Evolutionary conservation across 1,284 basidiomycete genomes (phyloP).

Genomic region (Fereydounia khargensis): DNA sequence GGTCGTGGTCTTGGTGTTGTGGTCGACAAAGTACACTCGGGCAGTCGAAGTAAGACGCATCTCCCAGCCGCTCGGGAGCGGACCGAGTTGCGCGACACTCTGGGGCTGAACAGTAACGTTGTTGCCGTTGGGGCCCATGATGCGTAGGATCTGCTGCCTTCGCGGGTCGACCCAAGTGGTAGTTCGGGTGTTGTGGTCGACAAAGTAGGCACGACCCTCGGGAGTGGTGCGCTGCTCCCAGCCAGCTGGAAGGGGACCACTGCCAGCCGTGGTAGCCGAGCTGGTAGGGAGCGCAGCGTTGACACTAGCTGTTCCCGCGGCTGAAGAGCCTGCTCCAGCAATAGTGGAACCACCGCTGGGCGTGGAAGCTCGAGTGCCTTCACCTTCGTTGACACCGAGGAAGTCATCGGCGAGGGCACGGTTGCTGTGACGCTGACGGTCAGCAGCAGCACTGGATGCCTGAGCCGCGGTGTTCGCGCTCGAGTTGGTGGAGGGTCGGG

Average conservation of each 20-base stretch:
- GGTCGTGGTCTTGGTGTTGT: conserved; percentile 88
- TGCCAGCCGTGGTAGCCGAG: conserved; percentile 70
- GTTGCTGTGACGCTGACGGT: conserved; percentile 51
- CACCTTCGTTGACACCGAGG: conserved; percentile 50
- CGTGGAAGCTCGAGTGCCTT: conserved; percentile 24
- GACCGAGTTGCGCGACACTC: conserved; percentile 84
- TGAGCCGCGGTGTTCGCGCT: conserved; percentile 43
- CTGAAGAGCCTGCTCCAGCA: conserved; percentile 13
- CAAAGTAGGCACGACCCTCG: conserved; percentile 96
- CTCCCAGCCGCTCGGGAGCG: conserved; percentile 94
- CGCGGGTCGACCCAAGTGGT: conserved; percentile 99
- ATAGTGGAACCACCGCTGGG: conserved; percentile 60
- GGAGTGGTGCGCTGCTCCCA: conserved; percentile 98
- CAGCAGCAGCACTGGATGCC: conserved; percentile 42
- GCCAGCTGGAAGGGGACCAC: conserved; percentile 81
- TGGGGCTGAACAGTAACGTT: conserved; percentile 74
- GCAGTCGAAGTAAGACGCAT: conserved; percentile 91
- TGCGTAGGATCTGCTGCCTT: conserved; percentile 76
- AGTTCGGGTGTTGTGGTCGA: conserved; percentile 84
- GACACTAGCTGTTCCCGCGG: conserved; percentile 7
- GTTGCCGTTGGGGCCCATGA: conserved; percentile 80
- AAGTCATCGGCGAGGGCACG: conserved; percentile 56
- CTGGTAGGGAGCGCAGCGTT: conserved; percentile 29
- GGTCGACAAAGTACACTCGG: conserved; percentile 92
- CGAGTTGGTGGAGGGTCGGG: conserved; percentile 58